These are phyloP conservation scores for Chaetomiaceae sp. DNA, from an alignment of 2,329 filamentous ascomycete species.

Conservation along the genomic window DNA sequence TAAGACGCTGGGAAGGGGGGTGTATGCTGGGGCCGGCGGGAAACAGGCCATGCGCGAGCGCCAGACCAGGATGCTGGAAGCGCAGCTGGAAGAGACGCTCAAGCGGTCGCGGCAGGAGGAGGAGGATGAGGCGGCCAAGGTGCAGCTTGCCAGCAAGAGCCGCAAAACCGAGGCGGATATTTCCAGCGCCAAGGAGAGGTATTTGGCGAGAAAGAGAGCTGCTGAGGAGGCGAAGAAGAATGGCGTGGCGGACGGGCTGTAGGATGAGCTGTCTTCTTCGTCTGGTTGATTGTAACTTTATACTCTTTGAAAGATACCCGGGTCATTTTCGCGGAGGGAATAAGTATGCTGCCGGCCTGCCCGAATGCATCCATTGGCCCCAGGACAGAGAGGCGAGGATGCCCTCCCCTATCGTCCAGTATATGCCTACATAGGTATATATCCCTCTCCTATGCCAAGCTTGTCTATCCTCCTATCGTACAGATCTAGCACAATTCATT, in stretches of 20 bases:
- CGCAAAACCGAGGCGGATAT: conserved; percentile 74
- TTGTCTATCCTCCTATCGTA: conserved; percentile 7
- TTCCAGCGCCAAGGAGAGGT: conserved; percentile 72
- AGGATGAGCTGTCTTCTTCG: background rate
- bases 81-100: conserved; percentile 67
- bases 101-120: conserved; percentile 70
- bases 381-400: too few species aligned
- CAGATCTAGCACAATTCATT: too few species aligned
- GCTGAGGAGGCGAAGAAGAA: conserved; percentile 64
- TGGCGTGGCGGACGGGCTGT: conserved; percentile 31
- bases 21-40: conserved; percentile 45
- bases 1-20: conserved; percentile 33
- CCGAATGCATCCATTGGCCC: too few species aligned
- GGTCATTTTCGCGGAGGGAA: background rate
- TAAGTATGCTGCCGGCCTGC: background rate
- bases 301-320: background rate
- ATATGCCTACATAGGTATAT: too few species aligned
- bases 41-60: conserved; percentile 68
- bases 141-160: conserved; percentile 67
- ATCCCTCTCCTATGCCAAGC: too few species aligned
- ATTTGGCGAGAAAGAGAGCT: conserved; percentile 70
- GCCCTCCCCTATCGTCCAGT: too few species aligned
- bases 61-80: conserved; percentile 73
- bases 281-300: background rate
- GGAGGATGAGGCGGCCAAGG: conserved; percentile 56